A percentile compares a stretch with the other conserved stretches of the same genome.
Conservation (phyloP, 2,329 filamentous ascomycete genomes). For the Colletotrichum tamarilloi region DNA sequence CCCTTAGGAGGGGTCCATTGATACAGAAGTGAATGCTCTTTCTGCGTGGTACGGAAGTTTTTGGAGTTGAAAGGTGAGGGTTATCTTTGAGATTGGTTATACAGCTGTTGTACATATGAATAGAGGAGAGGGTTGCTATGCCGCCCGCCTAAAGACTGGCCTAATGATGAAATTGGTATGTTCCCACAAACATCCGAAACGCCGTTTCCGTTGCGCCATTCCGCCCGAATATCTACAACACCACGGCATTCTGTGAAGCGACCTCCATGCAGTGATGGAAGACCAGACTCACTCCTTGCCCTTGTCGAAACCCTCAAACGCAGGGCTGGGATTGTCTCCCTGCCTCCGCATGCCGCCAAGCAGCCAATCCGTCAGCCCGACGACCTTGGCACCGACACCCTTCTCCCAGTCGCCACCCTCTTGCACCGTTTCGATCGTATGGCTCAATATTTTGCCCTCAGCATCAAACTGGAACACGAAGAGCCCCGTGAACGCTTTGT, state of each 20-base stretch:
- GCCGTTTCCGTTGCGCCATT: conserved; percentile 24
- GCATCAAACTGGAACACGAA: conserved; percentile 97
- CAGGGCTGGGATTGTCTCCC: conserved; percentile 39
- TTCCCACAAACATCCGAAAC: conserved; percentile 9
- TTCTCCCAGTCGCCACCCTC: conserved; percentile 85
- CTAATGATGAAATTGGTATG: conserved; percentile 29
- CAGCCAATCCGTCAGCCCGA: conserved; percentile 94
- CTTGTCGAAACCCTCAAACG: conserved; percentile 32
- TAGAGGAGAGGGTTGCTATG: conserved; percentile 24
- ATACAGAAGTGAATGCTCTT: not conserved
- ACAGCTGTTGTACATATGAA: conserved; percentile 27
- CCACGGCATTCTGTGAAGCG: not conserved
- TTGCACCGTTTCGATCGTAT: conserved; percentile 95
- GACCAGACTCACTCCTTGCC: not conserved
- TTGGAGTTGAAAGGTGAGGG: not conserved
- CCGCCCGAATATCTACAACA: not conserved
- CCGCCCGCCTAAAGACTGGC: conserved; percentile 27
- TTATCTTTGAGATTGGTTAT: conserved; percentile 1
- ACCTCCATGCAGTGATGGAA: not conserved
- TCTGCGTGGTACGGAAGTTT: not conserved
- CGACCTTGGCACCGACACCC: conserved; percentile 82
- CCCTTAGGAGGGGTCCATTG: not conserved
- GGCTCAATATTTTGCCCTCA: conserved; percentile 83
- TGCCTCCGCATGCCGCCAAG: conserved; percentile 75
- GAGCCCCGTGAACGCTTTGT: conserved; percentile 86